Base-by-base conservation (phyloP, 2,329 filamentous ascomycete species). In the Colletotrichum paranaense region DNA sequence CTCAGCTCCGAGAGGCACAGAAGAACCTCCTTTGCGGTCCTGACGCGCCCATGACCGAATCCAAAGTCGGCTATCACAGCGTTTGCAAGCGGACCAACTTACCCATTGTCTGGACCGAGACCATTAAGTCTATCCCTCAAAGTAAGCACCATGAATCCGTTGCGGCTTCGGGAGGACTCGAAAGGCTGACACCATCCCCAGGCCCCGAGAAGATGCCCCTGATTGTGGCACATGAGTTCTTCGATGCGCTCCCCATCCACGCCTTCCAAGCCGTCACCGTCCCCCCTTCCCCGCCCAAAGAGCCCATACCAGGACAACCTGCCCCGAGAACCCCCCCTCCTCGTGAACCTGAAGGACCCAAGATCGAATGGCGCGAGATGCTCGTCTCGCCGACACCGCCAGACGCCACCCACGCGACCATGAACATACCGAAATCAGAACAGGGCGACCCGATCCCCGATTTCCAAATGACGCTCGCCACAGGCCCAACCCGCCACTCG, bases 191-290 rank as follows among this genome's bases (percentile, higher is more conserved):
- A 57, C 42, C 30, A 24, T 56, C 9, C 30, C 63, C 76, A 92
- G 91, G 90, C 74, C 84, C 91, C 26, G 88, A 89, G 73, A 94
- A 93, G 80, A 94, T 92, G 26, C 96, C 97, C 1, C 97, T 98
- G 82, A 97, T 99, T 74, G 90, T 98, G 62, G 97, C 97, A 5
- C 97, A 99, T 81, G 97, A 99, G 81, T 98, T 99, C 87, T 99
- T 99, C 84, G 97, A 99, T 78, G 97, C 97, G 2, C 91, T 99
- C 0, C 97, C 97, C 42, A 98, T 99, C 77, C 95, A 99, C 82
- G 92, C 94, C 74, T 99, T 99, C 81, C 93, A 98, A 82, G 93
- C 94, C 16, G 88, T 96, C 63, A 80, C 83, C 6, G 81, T 86
- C 68, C 38, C 73, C 65, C 62, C 42, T 80, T 77, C 67, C 30